Conservation (phyloP, 345 rosid genomes). For the Carallia pectinifolia region DNA sequence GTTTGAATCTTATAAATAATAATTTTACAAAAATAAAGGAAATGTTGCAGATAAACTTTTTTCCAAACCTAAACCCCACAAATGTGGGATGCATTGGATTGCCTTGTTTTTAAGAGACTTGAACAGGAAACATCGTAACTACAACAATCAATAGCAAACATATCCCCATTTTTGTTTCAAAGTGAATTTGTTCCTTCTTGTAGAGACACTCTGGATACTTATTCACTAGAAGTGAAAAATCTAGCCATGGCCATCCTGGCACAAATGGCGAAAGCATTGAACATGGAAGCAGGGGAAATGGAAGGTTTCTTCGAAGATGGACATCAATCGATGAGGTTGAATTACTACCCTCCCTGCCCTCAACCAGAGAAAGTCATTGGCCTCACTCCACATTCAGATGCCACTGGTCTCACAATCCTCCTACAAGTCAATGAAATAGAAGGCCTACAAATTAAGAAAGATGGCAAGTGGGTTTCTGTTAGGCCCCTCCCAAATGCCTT, state of each 20-base stretch:
- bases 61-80: no score
- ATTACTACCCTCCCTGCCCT: conserved; percentile 38
- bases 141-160: no score
- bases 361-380: conserved; percentile 32
- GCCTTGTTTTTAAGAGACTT: no score
- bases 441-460: conserved; percentile 27
- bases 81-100: no score
- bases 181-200: neutral
- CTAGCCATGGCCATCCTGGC: conserved; percentile 15
- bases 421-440: conserved; percentile 28
- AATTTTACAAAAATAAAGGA: no score
- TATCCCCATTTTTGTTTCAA: no score
- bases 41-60: no score
- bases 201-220: conserved; percentile 25
- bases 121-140: no score
- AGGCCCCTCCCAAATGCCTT: conserved; percentile 26
- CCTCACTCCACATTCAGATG: conserved; percentile 33
- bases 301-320: conserved; percentile 24
- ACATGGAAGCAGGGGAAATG: conserved; percentile 25
- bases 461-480: conserved; percentile 20
- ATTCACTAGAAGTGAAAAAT: conserved; percentile 15
- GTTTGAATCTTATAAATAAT: no score
- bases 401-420: conserved; percentile 26
- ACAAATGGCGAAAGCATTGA: conserved; percentile 21
- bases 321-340: conserved; percentile 23